Evolutionary conservation across 805 yeast species (phyloP), one percentile per base, ranked within the genome.

Genomic region (Sugiyamaella mastotermitis): DNA sequence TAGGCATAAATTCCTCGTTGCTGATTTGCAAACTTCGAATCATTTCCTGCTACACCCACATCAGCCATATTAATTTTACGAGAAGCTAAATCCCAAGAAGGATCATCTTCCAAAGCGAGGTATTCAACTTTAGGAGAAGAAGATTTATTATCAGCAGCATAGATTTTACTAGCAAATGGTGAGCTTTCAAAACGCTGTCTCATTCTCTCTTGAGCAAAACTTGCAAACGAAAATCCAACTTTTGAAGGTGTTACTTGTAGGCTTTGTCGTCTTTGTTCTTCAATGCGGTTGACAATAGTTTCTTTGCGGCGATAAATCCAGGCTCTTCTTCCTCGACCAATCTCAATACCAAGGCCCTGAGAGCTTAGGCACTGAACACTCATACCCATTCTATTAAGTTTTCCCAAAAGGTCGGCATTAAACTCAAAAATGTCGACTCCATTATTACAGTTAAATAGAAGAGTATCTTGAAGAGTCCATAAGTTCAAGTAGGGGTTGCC

Each of bases 241-340:
- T 25, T 19, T 10, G 31, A 11, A 10, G 33, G 21, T 8, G 23
- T 18, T 5, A 7, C 10, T 5, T 20, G 5, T 7, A 8, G 8
- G 14, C 8, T 10, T 10, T 31, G 9, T 6, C 17, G 14, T 11
- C 6, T 10, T 6, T 7, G 15, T 27, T 27, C 30, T n/a, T 27
- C 18, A 7, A 11, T 6, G 14, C 7, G 9, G 7, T 17, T n/a
- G 11, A 29, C 38, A 3, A 31, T 16, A 23, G 25, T 36, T 11
- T 37, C 38, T 2, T 19, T 31, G 28, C 46, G 38, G 19, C 57
- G 46, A 57, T 77, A 80, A 13, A 86, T 57, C 95, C 95, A 86
- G 9, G 84, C 79, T 44, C 96, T 68, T 44, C 95, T 68, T 3
- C 94, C 94, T 48, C 76, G 78, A 22, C 67, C 67, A 10, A 43